A percentile compares a stretch with the other conserved stretches of the same genome.
These are phyloP conservation scores for Plectosphaerella plurivora DNA, from an alignment of 2,329 filamentous ascomycete species.

Conservation along the genomic window DNA sequence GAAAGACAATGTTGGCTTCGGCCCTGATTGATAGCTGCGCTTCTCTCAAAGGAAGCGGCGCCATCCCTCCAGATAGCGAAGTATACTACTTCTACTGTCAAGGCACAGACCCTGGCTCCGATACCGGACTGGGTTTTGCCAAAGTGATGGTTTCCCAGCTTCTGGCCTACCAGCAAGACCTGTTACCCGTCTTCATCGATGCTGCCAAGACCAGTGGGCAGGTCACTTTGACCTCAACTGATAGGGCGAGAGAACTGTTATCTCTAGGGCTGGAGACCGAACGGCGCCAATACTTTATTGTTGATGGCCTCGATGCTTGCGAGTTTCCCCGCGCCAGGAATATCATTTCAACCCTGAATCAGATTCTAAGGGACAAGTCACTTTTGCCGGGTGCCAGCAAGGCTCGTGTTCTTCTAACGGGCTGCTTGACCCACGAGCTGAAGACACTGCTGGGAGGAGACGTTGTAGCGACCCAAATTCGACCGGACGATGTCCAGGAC, in stretches of 20 bases:
- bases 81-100: constrained; percentile 36
- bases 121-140: constrained; percentile 22
- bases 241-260: constrained; percentile 22
- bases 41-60: constrained; percentile 1
- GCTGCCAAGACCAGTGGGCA: constrained; percentile 18
- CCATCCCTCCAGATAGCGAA: constrained; percentile 9
- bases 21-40: constrained; percentile 26
- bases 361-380: background rate
- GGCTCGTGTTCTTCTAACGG: constrained; percentile 25
- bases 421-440: constrained; percentile 22
- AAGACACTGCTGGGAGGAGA: constrained; percentile 14
- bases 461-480: constrained; percentile 2
- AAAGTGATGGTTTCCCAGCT: constrained; percentile 27
- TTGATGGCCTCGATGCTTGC: constrained; percentile 42
- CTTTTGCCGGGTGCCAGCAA: constrained; percentile 7
- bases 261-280: constrained; percentile 21
- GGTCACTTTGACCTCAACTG: constrained; percentile 16
- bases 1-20: constrained; percentile 37
- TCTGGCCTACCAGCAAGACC: constrained; percentile 15
- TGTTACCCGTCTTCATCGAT: constrained; percentile 22
- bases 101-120: constrained; percentile 19
- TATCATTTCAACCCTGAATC: background rate
- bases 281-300: constrained; percentile 27
- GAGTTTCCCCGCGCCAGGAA: constrained; percentile 2
- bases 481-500: background rate